These are phyloP conservation scores for Colletotrichum neosansevieriae DNA, from an alignment of 2,329 filamentous ascomycete genomes.

Conservation along the genomic window DNA sequence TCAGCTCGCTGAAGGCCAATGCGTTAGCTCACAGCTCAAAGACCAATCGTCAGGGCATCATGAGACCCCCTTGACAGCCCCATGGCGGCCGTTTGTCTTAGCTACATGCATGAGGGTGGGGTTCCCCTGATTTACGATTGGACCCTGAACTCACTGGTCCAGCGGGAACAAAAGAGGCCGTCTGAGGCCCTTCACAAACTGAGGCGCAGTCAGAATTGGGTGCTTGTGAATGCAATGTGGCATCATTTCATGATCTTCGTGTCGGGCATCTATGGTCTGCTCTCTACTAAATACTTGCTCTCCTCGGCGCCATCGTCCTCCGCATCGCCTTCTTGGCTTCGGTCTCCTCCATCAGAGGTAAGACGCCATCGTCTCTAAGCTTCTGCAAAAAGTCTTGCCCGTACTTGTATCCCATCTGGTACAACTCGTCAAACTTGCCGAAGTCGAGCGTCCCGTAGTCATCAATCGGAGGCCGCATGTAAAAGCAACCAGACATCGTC, in stretches of 20 bases:
- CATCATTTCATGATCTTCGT: slow-evolving; percentile 24
- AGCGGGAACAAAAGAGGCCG: not conserved
- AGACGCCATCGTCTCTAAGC: slow-evolving; percentile 81
- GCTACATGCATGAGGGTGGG: not conserved
- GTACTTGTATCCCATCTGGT: slow-evolving; percentile 87
- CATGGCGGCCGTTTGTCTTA: slow-evolving; percentile 1
- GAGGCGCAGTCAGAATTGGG: not conserved
- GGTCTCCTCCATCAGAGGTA: slow-evolving; percentile 78
- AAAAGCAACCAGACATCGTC: slow-evolving; percentile 88
- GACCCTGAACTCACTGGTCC: slow-evolving; percentile 13
- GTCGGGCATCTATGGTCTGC: not conserved
- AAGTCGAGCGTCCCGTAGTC: slow-evolving; percentile 95
- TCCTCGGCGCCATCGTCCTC: slow-evolving; percentile 82
- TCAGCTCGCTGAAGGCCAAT: not conserved
- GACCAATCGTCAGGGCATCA: slow-evolving; percentile 19
- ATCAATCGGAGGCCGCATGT: slow-evolving; percentile 96
- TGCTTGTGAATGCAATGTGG: not conserved
- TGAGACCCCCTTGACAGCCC: slow-evolving; percentile 5
- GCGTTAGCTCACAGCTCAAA: not conserved
- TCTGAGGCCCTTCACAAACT: not conserved
- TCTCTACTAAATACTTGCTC: slow-evolving; percentile 75
- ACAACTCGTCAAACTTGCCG: slow-evolving; percentile 97
- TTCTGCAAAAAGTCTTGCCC: slow-evolving; percentile 83
- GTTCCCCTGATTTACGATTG: not conserved
- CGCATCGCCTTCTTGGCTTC: slow-evolving; percentile 82